Evolutionary conservation across 192 early-diverging fungal genomes (phyloP).

Genomic region (Rhizophlyctis rosea): DNA sequence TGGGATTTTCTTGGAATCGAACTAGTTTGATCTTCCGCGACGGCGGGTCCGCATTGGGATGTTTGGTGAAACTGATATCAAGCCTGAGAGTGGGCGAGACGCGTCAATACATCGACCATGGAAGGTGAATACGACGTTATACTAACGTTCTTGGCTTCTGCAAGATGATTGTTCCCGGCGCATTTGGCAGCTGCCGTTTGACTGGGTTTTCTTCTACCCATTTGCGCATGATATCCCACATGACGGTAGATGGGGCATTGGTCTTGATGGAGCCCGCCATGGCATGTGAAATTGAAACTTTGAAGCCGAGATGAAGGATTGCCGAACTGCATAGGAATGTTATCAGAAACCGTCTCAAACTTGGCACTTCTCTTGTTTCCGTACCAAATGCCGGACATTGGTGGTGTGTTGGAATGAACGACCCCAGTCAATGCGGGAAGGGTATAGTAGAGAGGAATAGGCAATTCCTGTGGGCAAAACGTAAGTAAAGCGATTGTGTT

Average conservation of each 20-base stretch:
- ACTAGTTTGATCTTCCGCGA: slow-evolving; percentile 81
- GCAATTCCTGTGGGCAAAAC: slow-evolving; percentile 40
- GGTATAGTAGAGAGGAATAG: slow-evolving; percentile 79
- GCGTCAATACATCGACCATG: too few relatives aligned
- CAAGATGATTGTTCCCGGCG: too few relatives aligned
- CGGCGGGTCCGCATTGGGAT: slow-evolving; percentile 69
- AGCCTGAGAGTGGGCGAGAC: slow-evolving; percentile 21
- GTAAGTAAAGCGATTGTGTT: too few relatives aligned
- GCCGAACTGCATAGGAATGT: slow-evolving; percentile 64
- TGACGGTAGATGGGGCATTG: slow-evolving; percentile 72
- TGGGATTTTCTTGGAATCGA: slow-evolving; percentile 95
- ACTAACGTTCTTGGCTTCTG: too few relatives aligned
- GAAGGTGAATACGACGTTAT: too few relatives aligned
- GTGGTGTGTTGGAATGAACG: slow-evolving; percentile 72
- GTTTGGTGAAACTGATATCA: slow-evolving; percentile 70
- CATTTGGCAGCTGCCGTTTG: slow-evolving; percentile 34
- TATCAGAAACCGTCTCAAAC: neutral
- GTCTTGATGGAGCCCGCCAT: slow-evolving; percentile 83
- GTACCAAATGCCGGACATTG: slow-evolving; percentile 63
- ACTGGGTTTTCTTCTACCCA: slow-evolving; percentile 74
- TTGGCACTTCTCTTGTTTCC: too few relatives aligned
- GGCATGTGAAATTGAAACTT: slow-evolving; percentile 85
- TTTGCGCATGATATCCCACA: slow-evolving; percentile 91
- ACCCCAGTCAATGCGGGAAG: slow-evolving; percentile 65
- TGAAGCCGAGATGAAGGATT: slow-evolving; percentile 85